Evolutionary conservation across 176 grass and related monocot species (phyloP).

Genomic region (sorghum (Sorghum bicolor)): DNA sequence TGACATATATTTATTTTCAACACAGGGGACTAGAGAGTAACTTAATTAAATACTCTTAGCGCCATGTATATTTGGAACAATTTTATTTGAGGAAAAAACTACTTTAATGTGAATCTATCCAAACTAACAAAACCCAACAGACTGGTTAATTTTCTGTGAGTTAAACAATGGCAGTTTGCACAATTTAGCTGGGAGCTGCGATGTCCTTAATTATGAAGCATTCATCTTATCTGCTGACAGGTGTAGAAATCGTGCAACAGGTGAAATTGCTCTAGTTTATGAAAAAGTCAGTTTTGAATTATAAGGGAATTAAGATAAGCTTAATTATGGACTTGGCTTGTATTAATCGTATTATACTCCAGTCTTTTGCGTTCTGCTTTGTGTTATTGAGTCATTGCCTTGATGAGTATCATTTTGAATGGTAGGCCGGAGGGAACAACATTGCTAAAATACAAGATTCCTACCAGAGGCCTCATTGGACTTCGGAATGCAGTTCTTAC

Average conservation of each 20-base stretch:
- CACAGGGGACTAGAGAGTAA: not conserved
- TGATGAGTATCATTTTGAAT: conserved; percentile 28
- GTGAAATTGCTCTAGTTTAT: not conserved
- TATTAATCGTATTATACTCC: not conserved
- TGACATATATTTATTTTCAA: not conserved
- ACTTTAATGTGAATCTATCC: conserved; percentile 39
- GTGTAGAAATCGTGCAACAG: not conserved
- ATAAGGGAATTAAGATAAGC: not conserved
- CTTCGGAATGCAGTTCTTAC: conserved; percentile 88
- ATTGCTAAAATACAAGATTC: conserved; percentile 94
- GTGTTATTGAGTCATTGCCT: conserved; percentile 16
- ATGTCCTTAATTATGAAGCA: not conserved
- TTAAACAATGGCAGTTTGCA: not conserved
- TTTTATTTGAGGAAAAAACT: not conserved
- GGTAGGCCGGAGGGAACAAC: conserved; percentile 73
- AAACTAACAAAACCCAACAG: not conserved
- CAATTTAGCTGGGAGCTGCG: not conserved
- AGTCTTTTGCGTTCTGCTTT: not conserved
- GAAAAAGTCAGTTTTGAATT: not conserved
- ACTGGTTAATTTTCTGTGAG: not conserved
- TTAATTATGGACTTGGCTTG: not conserved
- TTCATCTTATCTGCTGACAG: not conserved
- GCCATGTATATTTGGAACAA: not conserved
- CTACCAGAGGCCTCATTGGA: conserved; percentile 94
- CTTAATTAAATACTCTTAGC: not conserved